Conservation (phyloP, 2,329 filamentous ascomycete species). For the Colletotrichum destructivum region DNA sequence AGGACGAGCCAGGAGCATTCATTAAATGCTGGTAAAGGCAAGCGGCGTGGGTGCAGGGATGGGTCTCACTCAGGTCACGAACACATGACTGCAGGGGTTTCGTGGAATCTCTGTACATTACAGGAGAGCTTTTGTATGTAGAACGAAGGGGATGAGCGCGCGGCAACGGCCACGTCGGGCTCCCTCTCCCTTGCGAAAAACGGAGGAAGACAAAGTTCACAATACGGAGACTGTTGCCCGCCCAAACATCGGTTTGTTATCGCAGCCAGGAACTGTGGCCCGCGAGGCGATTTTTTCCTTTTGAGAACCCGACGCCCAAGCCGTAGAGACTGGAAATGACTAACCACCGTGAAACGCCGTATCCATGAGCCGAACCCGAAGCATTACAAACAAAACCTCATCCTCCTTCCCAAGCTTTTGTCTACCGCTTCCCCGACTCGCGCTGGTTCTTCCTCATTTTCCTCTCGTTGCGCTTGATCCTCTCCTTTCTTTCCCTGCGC, state of each 20-base stretch:
- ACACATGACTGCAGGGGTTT: conserved; percentile 29
- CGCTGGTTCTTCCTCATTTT: conserved; percentile 78
- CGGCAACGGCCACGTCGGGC: conserved; percentile 1
- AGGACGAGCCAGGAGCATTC: conserved; percentile 33
- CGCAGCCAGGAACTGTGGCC: conserved; percentile 21
- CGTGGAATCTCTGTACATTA: conserved; percentile 38
- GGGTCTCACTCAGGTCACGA: conserved; percentile 28
- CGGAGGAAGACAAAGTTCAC: conserved; percentile 20
- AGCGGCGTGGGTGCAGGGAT: not conserved
- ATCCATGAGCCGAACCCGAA: conserved; percentile 37
- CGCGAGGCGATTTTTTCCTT: conserved; percentile 29
- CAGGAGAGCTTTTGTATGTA: conserved; percentile 29
- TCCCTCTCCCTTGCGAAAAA: not conserved
- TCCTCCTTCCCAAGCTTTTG: not conserved
- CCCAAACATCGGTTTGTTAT: not conserved
- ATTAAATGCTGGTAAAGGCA: conserved; percentile 16
- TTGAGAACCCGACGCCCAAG: conserved; percentile 17
- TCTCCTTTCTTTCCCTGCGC: conserved; percentile 76
- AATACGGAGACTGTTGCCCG: conserved; percentile 14
- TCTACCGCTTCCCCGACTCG: conserved; percentile 51
- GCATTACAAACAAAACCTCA: conserved; percentile 19
- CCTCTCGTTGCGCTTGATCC: conserved; percentile 79
- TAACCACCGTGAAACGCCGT: conserved; percentile 39
- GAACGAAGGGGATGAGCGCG: conserved; percentile 10
- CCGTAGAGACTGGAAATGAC: conserved; percentile 30